Evolutionary conservation across 768 basidiomycete species (phyloP).

Genomic region (Mycena vulgaris): DNA sequence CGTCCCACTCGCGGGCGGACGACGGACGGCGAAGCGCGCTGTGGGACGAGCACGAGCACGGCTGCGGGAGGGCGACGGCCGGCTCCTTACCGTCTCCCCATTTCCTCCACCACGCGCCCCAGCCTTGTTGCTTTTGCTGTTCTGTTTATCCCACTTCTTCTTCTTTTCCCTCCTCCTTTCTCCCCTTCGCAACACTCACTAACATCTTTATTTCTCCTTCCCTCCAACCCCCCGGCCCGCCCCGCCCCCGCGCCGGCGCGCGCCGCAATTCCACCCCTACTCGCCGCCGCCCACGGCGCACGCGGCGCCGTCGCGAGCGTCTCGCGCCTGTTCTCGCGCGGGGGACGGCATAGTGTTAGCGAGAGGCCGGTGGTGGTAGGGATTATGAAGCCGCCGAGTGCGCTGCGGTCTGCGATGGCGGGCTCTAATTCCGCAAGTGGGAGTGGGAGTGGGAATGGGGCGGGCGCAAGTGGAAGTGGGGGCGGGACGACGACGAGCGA

Average conservation of each 20-base stretch:
- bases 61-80: no score
- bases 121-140: no score
- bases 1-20: no score
- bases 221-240: constrained; percentile 29
- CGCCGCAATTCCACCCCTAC: constrained; percentile 49
- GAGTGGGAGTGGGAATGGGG: no score
- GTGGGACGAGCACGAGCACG: no score
- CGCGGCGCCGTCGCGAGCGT: constrained; percentile 82
- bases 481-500: background rate
- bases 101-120: no score
- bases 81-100: no score
- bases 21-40: no score
- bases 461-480: background rate
- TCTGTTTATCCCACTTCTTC: no score
- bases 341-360: constrained; percentile 37
- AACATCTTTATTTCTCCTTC: no score
- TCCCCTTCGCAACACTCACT: no score
- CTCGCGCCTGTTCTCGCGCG: constrained; percentile 82
- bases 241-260: constrained; percentile 37
- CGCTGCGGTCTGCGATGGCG: no score
- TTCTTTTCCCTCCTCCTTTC: background rate
- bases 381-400: constrained; percentile 36
- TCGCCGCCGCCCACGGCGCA: constrained; percentile 68
- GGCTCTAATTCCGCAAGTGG: background rate
- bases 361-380: constrained; percentile 48